Conservation (phyloP, 1,284 basidiomycete genomes). For the Phylloporus sp. region DNA sequence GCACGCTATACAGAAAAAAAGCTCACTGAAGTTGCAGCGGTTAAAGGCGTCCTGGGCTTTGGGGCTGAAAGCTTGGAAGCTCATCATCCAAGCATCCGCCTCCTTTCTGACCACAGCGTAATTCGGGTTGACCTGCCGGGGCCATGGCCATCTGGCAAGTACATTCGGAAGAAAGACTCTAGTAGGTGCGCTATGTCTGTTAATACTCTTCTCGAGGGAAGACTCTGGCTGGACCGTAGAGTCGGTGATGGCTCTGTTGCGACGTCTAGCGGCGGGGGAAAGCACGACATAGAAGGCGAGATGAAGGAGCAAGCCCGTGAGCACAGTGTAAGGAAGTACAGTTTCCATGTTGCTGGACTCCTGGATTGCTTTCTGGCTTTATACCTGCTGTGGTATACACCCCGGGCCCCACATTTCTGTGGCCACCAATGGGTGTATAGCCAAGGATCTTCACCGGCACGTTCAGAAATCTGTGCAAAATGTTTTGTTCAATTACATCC, state of each 20-base stretch:
- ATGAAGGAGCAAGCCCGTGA: background rate
- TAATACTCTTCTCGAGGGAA: background rate
- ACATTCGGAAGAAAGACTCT: constrained; percentile 27
- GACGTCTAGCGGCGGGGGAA: background rate
- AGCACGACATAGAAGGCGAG: background rate
- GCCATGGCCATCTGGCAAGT: constrained; percentile 29
- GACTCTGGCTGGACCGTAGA: background rate
- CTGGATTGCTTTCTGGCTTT: background rate
- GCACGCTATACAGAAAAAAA: background rate
- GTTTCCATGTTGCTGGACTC: constrained; percentile 15
- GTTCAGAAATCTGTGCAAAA: too few relatives aligned
- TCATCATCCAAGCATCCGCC: constrained; percentile 18
- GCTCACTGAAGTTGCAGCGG: constrained; percentile 28
- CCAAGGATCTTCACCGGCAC: background rate
- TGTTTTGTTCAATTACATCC: too few relatives aligned
- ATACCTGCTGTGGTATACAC: background rate
- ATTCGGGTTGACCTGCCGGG: constrained; percentile 21
- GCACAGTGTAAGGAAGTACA: background rate
- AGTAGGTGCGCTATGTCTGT: background rate
- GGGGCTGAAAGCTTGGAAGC: constrained; percentile 25
- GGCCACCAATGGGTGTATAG: background rate
- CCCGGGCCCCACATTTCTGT: background rate
- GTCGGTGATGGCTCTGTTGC: background rate
- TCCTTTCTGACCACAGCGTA: constrained; percentile 22
- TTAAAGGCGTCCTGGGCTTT: constrained; percentile 27